Evolutionary conservation across 2,329 filamentous ascomycete species (phyloP), one percentile per base, ranked within the genome.

Genomic region (Raffaelea arxii): DNA sequence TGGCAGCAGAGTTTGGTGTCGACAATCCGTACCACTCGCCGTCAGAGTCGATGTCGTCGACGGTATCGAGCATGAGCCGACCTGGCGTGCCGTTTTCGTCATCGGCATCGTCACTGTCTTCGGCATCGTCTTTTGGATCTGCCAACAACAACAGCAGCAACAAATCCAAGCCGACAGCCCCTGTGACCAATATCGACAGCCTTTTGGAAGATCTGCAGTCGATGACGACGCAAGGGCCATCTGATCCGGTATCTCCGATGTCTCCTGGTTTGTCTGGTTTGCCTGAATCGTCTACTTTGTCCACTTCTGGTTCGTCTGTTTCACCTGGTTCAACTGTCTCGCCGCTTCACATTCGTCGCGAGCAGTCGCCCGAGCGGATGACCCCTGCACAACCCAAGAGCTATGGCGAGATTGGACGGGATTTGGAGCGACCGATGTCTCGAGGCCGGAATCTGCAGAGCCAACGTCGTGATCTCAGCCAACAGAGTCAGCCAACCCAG

Each of bases 1-100:
- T 81, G 7, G 75, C 72, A 2, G 71, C 68, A 25, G 78, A 81
- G 48, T 82, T 82, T 53, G 78, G 78, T 11, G 60, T 69, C 22
- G 71, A 75, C 27, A 83, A 83, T 54, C 75, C 78, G 0, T 82
- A 84, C 54, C 80, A 86, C 55, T 72, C 75, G 4, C 67, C 77
- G 0, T 78, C 79, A 1, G 74, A 77, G 49, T 87, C 82, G 2
- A 72, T 75, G 23, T 81, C 80, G 0, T 86, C 83, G 0, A 78
- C 75, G 18, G 72, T 73, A 39, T 86, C 82, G 2, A 74, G 70
- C 1, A 74, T 71, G 35, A 83, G 78, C 46, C 64, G 63, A n/a
- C 65, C 64, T 2, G 78, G 78, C 55, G 74, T 75, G 49, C 65
- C 74, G 1, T 85, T 81, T 56, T 82, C 81, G 7, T 62, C 61